Conservation (phyloP, 1,284 basidiomycete species). For the Porodaedalea pini region DNA sequence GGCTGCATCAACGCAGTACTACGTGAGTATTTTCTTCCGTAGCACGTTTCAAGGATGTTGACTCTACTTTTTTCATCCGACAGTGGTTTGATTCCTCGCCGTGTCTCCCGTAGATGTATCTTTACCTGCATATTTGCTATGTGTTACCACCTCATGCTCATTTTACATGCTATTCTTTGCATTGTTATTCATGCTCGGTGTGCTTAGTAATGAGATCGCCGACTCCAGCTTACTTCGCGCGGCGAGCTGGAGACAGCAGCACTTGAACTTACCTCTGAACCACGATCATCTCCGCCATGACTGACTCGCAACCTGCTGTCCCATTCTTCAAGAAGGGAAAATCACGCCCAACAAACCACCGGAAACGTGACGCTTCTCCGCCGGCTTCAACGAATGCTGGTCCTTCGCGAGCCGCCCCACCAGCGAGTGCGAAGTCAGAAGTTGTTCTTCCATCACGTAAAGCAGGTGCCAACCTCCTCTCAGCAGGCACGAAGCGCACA, state of each 20-base stretch:
- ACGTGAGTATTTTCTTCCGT: constrained; percentile 49
- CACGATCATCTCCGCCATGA: constrained; percentile 12
- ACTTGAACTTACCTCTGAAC: neutral
- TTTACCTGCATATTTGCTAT: constrained; percentile 5
- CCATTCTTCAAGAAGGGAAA: constrained; percentile 88
- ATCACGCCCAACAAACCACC: constrained; percentile 63
- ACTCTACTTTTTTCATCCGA: neutral
- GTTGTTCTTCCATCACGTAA: constrained; percentile 77
- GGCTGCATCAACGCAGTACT: constrained; percentile 95
- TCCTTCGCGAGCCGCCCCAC: constrained; percentile 28
- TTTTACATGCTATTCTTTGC: neutral
- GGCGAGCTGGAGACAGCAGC: neutral
- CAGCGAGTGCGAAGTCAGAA: constrained; percentile 48
- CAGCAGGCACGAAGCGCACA: constrained; percentile 82
- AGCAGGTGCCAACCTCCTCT: constrained; percentile 63
- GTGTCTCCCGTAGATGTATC: neutral
- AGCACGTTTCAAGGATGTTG: neutral
- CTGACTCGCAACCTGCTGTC: constrained; percentile 34
- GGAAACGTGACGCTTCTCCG: constrained; percentile 70
- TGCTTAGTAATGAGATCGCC: constrained; percentile 8
- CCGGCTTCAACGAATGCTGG: constrained; percentile 29
- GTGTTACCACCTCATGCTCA: neutral
- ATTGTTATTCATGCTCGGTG: neutral
- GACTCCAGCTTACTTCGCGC: neutral
- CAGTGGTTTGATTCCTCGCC: constrained; percentile 12